Percentiles rank a stretch among this genome's conserved stretches.
Conservation (phyloP, 148 eudicot species). For the Cornus controversa region DNA sequence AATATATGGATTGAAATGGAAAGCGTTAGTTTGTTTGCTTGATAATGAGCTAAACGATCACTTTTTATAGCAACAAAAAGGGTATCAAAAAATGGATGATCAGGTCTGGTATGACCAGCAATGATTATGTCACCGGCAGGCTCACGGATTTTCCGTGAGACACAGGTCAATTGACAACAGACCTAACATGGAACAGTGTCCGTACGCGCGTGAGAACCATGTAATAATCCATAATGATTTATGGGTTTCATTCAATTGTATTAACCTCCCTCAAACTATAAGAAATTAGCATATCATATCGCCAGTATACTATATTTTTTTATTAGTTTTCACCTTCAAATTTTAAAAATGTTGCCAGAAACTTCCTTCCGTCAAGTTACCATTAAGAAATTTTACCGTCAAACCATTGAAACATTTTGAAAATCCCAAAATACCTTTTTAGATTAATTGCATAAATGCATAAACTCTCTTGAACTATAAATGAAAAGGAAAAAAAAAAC, state of each 20-base stretch:
- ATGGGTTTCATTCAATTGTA: too few relatives aligned
- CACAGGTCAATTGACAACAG: background rate
- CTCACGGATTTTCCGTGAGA: background rate
- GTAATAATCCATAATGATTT: background rate
- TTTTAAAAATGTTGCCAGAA: too few relatives aligned
- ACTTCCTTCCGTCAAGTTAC: too few relatives aligned
- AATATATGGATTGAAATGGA: too few relatives aligned
- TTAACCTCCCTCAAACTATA: too few relatives aligned
- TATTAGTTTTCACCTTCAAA: background rate
- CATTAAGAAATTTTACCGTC: too few relatives aligned
- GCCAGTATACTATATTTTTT: too few relatives aligned
- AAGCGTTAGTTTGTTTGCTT: too few relatives aligned
- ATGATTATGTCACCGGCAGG: background rate
- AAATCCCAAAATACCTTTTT: background rate
- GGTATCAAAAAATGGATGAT: background rate
- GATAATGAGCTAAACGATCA: background rate
- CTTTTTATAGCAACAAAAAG: slow-evolving; percentile 7
- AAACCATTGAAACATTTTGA: background rate
- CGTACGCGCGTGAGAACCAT: background rate
- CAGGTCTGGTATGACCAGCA: background rate
- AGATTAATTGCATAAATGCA: background rate
- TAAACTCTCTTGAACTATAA: background rate
- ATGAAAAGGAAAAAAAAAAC: too few relatives aligned
- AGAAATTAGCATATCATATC: too few relatives aligned
- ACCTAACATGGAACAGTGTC: background rate